Conservation (phyloP, 2,329 filamentous ascomycete species). For the Claviceps digitariae region DNA sequence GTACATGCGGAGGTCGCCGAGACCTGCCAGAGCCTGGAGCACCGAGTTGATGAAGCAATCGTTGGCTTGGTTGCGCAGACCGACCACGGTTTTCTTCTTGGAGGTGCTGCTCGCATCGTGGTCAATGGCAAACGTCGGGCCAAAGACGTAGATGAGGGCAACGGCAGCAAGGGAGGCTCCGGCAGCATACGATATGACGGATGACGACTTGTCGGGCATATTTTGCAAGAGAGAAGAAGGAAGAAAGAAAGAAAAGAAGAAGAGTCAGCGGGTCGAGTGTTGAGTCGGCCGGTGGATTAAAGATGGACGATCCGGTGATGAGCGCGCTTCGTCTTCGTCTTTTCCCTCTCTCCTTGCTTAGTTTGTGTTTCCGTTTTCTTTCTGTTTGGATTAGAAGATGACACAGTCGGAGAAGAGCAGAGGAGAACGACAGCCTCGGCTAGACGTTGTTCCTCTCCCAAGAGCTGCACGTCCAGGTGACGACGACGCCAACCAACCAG, state of each 20-base stretch:
- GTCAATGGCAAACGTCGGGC: conserved; percentile 92
- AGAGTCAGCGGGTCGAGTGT: neutral
- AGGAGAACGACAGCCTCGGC: neutral
- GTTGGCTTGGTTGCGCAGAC: conserved; percentile 81
- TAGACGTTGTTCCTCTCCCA: neutral
- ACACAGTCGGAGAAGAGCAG: neutral
- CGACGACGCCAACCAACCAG: neutral
- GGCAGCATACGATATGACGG: conserved; percentile 72
- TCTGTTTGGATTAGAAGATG: neutral
- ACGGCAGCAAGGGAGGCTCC: conserved; percentile 90
- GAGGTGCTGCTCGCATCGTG: conserved; percentile 49
- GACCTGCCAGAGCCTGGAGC: conserved; percentile 79
- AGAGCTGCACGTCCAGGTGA: neutral
- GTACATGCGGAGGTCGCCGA: conserved; percentile 80
- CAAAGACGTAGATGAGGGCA: conserved; percentile 93
- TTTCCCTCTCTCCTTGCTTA: neutral
- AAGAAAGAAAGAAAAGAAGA: no score
- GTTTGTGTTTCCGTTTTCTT: neutral
- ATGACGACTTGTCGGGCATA: conserved; percentile 25
- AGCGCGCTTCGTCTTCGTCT: neutral
- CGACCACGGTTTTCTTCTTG: conserved; percentile 78
- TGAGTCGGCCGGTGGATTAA: conserved; percentile 4
- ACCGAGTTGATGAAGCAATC: conserved; percentile 97
- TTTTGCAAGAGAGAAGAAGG: neutral
- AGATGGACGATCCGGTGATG: neutral